A percentile compares a stretch with the other conserved stretches of the same genome.
phyloP scores from a whole-genome alignment of 2,329 filamentous ascomycete genomes.

The Apiospora pterosperma region DNA sequence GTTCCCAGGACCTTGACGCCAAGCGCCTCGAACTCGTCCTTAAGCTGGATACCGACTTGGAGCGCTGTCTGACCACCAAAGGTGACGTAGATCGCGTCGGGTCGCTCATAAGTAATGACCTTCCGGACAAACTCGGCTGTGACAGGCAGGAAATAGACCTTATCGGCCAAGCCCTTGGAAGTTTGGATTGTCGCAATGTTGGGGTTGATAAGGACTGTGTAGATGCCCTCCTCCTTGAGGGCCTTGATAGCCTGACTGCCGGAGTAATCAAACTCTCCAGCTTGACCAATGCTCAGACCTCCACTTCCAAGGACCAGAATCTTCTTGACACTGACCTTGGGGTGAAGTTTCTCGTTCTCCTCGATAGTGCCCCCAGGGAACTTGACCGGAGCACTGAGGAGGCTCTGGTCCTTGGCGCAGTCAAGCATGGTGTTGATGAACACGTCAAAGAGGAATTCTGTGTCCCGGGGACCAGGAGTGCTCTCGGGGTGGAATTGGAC shows the following conservation, averaged over 20 bases:
- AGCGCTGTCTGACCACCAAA: slow-evolving; percentile 97
- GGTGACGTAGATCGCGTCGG: slow-evolving; percentile 95
- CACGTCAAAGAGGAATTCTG: slow-evolving; percentile 94
- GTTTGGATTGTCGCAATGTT: slow-evolving; percentile 99
- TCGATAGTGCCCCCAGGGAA: slow-evolving; percentile 83
- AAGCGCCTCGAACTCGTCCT: slow-evolving; percentile 90
- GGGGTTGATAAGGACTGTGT: slow-evolving; percentile 96
- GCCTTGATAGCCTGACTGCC: slow-evolving; percentile 98
- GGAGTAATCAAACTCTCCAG: slow-evolving; percentile 98
- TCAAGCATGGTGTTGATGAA: slow-evolving; percentile 83
- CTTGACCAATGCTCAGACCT: slow-evolving; percentile 94
- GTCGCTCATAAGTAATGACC: slow-evolving; percentile 90
- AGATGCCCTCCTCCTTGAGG: slow-evolving; percentile 95
- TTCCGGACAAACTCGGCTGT: slow-evolving; percentile 97
- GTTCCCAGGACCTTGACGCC: slow-evolving; percentile 95
- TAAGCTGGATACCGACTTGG: slow-evolving; percentile 94
- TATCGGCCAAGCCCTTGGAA: slow-evolving; percentile 94
- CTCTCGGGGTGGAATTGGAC: slow-evolving; percentile 99
- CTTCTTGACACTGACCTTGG: slow-evolving; percentile 85
- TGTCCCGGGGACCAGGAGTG: slow-evolving; percentile 91
- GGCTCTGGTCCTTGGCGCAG: slow-evolving; percentile 62
- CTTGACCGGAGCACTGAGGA: slow-evolving; percentile 69
- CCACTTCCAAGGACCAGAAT: slow-evolving; percentile 91
- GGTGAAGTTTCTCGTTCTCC: slow-evolving; percentile 74
- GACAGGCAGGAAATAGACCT: slow-evolving; percentile 97